Evolutionary conservation across 768 basidiomycete species (phyloP).

Genomic region (Tricholoma bakamatsutake): DNA sequence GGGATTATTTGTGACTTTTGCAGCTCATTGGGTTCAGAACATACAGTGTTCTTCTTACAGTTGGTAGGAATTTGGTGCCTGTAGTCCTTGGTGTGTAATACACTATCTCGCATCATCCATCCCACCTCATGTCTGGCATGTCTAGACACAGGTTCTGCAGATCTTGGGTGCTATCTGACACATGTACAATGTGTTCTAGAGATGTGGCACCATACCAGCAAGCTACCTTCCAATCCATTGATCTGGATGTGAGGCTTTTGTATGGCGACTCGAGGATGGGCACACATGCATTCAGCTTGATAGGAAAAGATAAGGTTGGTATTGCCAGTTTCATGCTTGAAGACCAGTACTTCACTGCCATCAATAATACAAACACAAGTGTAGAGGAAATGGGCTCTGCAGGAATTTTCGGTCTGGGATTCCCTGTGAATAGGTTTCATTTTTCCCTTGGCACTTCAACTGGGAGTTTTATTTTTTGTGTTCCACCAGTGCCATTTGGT

Average conservation of each 20-base stretch:
- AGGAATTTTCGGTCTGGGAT: slow-evolving; percentile 73
- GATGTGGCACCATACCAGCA: slow-evolving; percentile 46
- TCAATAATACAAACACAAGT: slow-evolving; percentile 64
- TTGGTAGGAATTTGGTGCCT: slow-evolving; percentile 48
- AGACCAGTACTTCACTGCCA: slow-evolving; percentile 58
- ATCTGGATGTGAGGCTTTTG: slow-evolving; percentile 40
- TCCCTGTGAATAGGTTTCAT: slow-evolving; percentile 61
- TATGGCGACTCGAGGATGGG: slow-evolving; percentile 73
- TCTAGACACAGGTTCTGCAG: slow-evolving; percentile 72
- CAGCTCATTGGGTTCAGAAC: slow-evolving; percentile 33
- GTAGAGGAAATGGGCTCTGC: slow-evolving; percentile 48
- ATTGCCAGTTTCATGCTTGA: slow-evolving; percentile 46
- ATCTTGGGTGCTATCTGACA: slow-evolving; percentile 68
- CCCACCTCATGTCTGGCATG: neutral
- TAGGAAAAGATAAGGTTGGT: slow-evolving; percentile 53
- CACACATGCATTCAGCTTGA: slow-evolving; percentile 58
- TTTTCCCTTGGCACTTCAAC: neutral
- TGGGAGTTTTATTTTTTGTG: neutral
- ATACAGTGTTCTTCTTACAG: slow-evolving; percentile 54
- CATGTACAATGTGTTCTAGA: slow-evolving; percentile 37
- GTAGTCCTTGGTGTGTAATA: slow-evolving; percentile 51
- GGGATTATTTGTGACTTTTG: neutral
- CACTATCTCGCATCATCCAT: neutral
- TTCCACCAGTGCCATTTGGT: slow-evolving; percentile 4
- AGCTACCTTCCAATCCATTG: slow-evolving; percentile 38